Percentiles rank a stretch among this genome's conserved stretches.
Conservation (phyloP, 2,329 filamentous ascomycete genomes). For the Trichoderma pleuroti region DNA sequence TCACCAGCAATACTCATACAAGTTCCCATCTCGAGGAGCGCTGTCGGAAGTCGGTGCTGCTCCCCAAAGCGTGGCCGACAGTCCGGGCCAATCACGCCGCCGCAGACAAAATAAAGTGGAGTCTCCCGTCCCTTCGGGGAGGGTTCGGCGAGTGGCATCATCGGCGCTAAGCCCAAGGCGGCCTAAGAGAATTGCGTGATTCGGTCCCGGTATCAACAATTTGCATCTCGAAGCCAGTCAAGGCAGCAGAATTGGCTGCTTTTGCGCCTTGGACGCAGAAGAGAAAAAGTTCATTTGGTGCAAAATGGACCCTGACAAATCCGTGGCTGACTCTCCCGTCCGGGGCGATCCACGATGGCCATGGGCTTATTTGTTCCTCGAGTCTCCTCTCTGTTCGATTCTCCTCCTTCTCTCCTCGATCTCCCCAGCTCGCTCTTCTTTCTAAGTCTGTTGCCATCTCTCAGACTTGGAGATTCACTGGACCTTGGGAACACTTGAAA, state of each 20-base stretch:
- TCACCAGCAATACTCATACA: not conserved
- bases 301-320: constrained; percentile 27
- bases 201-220: constrained; percentile 37
- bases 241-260: constrained; percentile 18
- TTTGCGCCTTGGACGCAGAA: not conserved
- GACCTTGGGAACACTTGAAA: not conserved
- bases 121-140: constrained; percentile 18
- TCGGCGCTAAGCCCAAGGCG: constrained; percentile 31
- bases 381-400: constrained; percentile 18
- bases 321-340: constrained; percentile 26
- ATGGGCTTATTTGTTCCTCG: constrained; percentile 17
- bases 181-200: constrained; percentile 41
- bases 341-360: constrained; percentile 10
- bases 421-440: not conserved
- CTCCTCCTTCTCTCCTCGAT: constrained; percentile 7
- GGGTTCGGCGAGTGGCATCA: constrained; percentile 26
- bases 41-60: constrained; percentile 19
- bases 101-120: constrained; percentile 38
- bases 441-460: not conserved
- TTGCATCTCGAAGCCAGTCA: constrained; percentile 20
- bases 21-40: not conserved
- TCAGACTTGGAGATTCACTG: not conserved
- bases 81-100: constrained; percentile 16
- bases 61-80: constrained; percentile 8
- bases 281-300: constrained; percentile 14